These are phyloP conservation scores for Suillus americanus DNA, from an alignment of 768 basidiomycete species.

Conservation along the genomic window DNA sequence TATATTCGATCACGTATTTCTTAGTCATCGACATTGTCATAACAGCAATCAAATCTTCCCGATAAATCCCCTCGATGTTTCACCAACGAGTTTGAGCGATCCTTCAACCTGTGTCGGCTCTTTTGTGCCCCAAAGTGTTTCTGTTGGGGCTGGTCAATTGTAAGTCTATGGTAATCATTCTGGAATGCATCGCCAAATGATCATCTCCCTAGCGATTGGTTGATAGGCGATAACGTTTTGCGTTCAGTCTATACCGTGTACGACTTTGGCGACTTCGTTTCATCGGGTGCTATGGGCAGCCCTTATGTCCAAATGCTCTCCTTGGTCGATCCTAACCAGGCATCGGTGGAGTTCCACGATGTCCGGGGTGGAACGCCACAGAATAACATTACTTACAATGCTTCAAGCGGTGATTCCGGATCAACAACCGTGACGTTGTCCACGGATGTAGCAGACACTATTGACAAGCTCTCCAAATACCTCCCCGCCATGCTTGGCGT, in stretches of 20 bases:
- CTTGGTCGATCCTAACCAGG: slow-evolving; percentile 65
- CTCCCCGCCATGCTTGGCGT: slow-evolving; percentile 75
- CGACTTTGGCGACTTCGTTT: slow-evolving; percentile 79
- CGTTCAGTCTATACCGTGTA: slow-evolving; percentile 83
- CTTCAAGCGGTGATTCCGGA: slow-evolving; percentile 42
- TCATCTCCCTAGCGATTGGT: slow-evolving; percentile 61
- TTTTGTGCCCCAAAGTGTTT: slow-evolving; percentile 64
- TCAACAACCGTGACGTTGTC: slow-evolving; percentile 54
- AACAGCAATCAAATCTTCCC: slow-evolving; percentile 71
- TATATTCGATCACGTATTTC: slow-evolving; percentile 3
- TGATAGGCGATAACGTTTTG: slow-evolving; percentile 80
- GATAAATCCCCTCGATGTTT: slow-evolving; percentile 77
- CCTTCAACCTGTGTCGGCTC: slow-evolving; percentile 65
- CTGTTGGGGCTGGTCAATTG: slow-evolving; percentile 68
- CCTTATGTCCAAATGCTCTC: slow-evolving; percentile 79
- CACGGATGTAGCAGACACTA: slow-evolving; percentile 52
- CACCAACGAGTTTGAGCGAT: slow-evolving; percentile 46
- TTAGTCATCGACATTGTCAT: slow-evolving; percentile 8
- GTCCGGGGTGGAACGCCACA: slow-evolving; percentile 63
- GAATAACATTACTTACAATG: slow-evolving; percentile 68
- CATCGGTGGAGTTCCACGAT: slow-evolving; percentile 69
- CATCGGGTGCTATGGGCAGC: slow-evolving; percentile 62
- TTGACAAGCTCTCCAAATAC: slow-evolving; percentile 63
- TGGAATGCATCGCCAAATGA: slow-evolving; percentile 3
- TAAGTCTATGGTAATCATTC: slow-evolving; percentile 32